Percentiles rank a stretch among this genome's conserved stretches.
phyloP scores from a whole-genome alignment of 495 filamentous ascomycete genomes.

The Talaromyces adpressus region DNA sequence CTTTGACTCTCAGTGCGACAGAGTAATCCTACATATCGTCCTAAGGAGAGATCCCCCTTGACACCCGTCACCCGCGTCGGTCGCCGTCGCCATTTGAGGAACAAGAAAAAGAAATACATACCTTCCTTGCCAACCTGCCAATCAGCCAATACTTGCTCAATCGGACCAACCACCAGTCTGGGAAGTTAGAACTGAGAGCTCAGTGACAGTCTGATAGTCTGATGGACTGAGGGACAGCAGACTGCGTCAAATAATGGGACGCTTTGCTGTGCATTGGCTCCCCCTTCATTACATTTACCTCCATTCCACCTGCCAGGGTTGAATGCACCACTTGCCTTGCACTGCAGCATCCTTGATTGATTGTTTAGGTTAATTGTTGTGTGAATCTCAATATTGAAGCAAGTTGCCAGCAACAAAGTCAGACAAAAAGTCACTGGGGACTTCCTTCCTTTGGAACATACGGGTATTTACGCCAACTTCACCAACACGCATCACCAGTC shows the following conservation, averaged over 20 bases:
- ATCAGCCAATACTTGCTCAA: neutral
- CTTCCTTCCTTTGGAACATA: neutral
- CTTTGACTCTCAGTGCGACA: neutral
- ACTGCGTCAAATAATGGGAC: neutral
- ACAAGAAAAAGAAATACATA: neutral
- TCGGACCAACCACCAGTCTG: neutral
- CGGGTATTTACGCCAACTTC: neutral
- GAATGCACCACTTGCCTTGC: neutral
- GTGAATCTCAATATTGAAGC: no score
- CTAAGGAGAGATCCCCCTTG: neutral
- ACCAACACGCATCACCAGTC: neutral
- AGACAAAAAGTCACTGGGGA: neutral
- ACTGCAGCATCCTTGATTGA: neutral
- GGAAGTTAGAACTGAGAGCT: neutral
- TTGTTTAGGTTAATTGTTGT: neutral
- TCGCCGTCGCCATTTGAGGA: neutral
- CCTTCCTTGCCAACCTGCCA: neutral
- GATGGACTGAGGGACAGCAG: neutral
- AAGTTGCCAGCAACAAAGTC: neutral
- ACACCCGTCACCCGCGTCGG: neutral
- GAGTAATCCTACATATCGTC: neutral
- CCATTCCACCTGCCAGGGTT: conserved; percentile 7
- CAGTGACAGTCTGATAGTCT: neutral
- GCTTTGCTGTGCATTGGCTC: conserved; percentile 7
- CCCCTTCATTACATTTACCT: conserved; percentile 5